A percentile compares a stretch with the other conserved stretches of the same genome.
phyloP scores from a whole-genome alignment of 495 filamentous ascomycete species.

The Penicillium alfredii region DNA sequence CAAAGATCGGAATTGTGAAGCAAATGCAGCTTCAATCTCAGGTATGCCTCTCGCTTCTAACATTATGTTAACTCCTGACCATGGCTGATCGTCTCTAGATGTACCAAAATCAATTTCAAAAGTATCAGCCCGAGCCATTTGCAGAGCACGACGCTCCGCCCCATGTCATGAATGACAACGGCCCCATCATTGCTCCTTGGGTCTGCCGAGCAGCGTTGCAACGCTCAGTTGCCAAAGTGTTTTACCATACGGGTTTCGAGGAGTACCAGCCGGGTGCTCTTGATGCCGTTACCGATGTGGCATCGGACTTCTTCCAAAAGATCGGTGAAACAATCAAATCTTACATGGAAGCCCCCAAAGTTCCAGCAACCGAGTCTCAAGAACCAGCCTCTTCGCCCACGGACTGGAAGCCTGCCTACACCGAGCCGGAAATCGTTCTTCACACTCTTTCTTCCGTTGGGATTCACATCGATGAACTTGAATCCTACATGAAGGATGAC shows the following conservation, averaged over 20 bases:
- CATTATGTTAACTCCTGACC: background rate
- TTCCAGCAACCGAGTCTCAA: slow-evolving; percentile 39
- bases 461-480: slow-evolving; percentile 71
- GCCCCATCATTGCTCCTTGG: slow-evolving; percentile 75
- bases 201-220: slow-evolving; percentile 78
- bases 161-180: slow-evolving; percentile 79
- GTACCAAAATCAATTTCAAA: slow-evolving; percentile 97
- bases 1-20: slow-evolving; percentile 95
- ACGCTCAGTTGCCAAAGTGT: slow-evolving; percentile 86
- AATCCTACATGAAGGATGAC: slow-evolving; percentile 89
- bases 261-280: slow-evolving; percentile 93
- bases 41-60: slow-evolving; percentile 45
- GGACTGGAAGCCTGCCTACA: slow-evolving; percentile 62
- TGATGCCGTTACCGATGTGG: slow-evolving; percentile 84
- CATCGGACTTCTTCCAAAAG: slow-evolving; percentile 82
- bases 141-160: slow-evolving; percentile 76
- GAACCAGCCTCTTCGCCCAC: slow-evolving; percentile 21
- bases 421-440: slow-evolving; percentile 74
- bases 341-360: slow-evolving; percentile 76
- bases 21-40: slow-evolving; percentile 99
- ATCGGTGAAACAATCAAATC: slow-evolving; percentile 69
- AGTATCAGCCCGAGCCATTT: slow-evolving; percentile 91
- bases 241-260: slow-evolving; percentile 96
- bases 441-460: slow-evolving; percentile 81
- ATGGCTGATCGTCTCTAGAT: slow-evolving; percentile 49